phyloP scores from a whole-genome alignment of 192 early-diverging fungal species.

The Coemansia sp. region DNA sequence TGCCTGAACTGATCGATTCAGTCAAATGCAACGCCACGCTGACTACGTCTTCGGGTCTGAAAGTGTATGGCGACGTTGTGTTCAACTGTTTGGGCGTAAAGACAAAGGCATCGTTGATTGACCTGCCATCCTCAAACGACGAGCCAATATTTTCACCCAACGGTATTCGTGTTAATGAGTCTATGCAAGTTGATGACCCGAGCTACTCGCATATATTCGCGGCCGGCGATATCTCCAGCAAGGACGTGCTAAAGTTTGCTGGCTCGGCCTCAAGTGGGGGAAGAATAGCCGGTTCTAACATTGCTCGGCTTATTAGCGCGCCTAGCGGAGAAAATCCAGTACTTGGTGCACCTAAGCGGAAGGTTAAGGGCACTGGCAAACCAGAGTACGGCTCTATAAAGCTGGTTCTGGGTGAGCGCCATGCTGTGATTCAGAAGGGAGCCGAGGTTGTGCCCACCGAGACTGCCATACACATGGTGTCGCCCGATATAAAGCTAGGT shows the following conservation, averaged over 20 bases:
- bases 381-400: constrained; percentile 33
- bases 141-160: constrained; percentile 25
- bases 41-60: constrained; percentile 24
- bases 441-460: constrained; percentile 37
- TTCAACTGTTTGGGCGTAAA: constrained; percentile 43
- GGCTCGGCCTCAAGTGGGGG: constrained; percentile 35
- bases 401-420: constrained; percentile 41
- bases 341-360: background rate
- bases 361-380: background rate
- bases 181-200: constrained; percentile 69
- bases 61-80: constrained; percentile 36
- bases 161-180: constrained; percentile 56
- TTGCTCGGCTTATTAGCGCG: constrained; percentile 34
- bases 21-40: constrained; percentile 46
- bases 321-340: background rate
- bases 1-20: constrained; percentile 48
- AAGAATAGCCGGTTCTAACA: constrained; percentile 28
- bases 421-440: constrained; percentile 40
- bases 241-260: constrained; percentile 37
- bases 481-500: constrained; percentile 51
- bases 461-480: constrained; percentile 27
- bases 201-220: constrained; percentile 71
- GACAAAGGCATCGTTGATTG: constrained; percentile 32
- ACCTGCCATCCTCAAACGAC: constrained; percentile 37
- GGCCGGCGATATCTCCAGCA: constrained; percentile 68